phyloP scores from a whole-genome alignment of 371 early-diverging fungal species.

The Apophysomyces ossiformis region DNA sequence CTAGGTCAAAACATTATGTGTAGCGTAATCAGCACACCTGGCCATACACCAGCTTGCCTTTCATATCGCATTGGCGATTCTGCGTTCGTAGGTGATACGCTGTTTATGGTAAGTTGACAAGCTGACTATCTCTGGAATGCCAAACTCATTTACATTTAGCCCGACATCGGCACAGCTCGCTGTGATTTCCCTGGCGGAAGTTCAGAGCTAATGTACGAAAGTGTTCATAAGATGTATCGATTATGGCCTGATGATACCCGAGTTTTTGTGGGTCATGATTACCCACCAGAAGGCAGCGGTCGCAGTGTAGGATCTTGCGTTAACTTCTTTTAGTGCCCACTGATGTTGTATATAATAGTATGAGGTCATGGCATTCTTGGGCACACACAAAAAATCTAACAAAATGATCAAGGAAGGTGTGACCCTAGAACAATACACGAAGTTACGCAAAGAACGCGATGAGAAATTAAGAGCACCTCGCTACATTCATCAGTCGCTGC shows the following conservation, averaged over 20 bases:
- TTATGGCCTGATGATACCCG: slow-evolving; percentile 50
- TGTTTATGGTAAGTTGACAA: slow-evolving; percentile 45
- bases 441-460: slow-evolving; percentile 40
- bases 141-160: slow-evolving; percentile 26
- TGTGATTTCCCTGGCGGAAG: slow-evolving; percentile 59
- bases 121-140: not conserved
- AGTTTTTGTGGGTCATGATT: slow-evolving; percentile 53
- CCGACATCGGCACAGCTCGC: slow-evolving; percentile 54
- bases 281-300: slow-evolving; percentile 31
- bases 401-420: slow-evolving; percentile 39
- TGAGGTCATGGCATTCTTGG: slow-evolving; percentile 31
- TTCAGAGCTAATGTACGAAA: slow-evolving; percentile 42
- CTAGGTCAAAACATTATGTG: slow-evolving; percentile 50
- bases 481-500: slow-evolving; percentile 53
- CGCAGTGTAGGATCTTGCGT: slow-evolving; percentile 30
- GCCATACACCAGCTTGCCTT: slow-evolving; percentile 55
- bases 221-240: slow-evolving; percentile 47
- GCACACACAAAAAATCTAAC: slow-evolving; percentile 40
- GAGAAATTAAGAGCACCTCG: slow-evolving; percentile 39
- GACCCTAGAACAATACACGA: slow-evolving; percentile 32
- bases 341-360: slow-evolving; percentile 29
- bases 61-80: slow-evolving; percentile 53
- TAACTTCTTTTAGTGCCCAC: not conserved
- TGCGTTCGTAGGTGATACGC: slow-evolving; percentile 51
- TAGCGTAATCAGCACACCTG: slow-evolving; percentile 41